A percentile compares a stretch with the other conserved stretches of the same genome.
phyloP scores from a whole-genome alignment of 805 yeast genomes.

The Kodamaea neixiangensis region DNA sequence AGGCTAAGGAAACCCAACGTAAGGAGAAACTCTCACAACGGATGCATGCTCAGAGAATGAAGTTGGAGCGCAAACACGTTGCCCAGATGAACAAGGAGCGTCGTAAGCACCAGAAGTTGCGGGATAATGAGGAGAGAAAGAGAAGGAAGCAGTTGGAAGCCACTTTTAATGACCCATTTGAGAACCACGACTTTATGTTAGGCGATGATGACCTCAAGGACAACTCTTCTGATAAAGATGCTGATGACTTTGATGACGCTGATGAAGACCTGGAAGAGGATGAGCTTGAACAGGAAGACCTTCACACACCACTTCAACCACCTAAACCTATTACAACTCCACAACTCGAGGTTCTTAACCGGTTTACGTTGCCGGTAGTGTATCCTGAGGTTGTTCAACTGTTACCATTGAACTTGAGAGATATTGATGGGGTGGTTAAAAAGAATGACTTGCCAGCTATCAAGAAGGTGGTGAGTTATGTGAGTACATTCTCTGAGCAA shows the following conservation, averaged over 20 bases:
- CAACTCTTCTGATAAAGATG: conserved; percentile 3
- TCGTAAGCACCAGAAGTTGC: conserved; percentile 5
- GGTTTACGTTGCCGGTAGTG: conserved; percentile 37
- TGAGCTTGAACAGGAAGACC: conserved; percentile 11
- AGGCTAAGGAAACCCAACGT: conserved; percentile 16
- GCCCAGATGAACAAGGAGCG: conserved; percentile 12
- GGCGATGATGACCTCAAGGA: conserved; percentile 9
- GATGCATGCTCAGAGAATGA: conserved; percentile 10
- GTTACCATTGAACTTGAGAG: conserved; percentile 32
- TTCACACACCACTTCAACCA: conserved; percentile 16
- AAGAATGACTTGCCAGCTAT: conserved; percentile 20
- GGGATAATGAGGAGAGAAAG: conserved; percentile 16
- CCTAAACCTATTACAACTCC: conserved; percentile 21
- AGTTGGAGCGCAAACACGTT: conserved; percentile 11
- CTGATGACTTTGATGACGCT: conserved; percentile 6
- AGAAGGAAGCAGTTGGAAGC: conserved; percentile 15
- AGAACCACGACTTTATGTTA: conserved; percentile 11
- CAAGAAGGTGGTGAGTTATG: conserved; percentile 37
- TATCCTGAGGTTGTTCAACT: conserved; percentile 33
- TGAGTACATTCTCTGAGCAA: conserved; percentile 31
- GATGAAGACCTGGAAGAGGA: conserved; percentile 13
- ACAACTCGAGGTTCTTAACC: conserved; percentile 22
- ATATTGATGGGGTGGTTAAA: conserved; percentile 4
- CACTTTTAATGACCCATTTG: conserved; percentile 18
- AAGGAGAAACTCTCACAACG: conserved; percentile 15